Evolutionary conservation across 164 flowering plant genomes (phyloP).

Genomic region (Nymphaea colorata): DNA sequence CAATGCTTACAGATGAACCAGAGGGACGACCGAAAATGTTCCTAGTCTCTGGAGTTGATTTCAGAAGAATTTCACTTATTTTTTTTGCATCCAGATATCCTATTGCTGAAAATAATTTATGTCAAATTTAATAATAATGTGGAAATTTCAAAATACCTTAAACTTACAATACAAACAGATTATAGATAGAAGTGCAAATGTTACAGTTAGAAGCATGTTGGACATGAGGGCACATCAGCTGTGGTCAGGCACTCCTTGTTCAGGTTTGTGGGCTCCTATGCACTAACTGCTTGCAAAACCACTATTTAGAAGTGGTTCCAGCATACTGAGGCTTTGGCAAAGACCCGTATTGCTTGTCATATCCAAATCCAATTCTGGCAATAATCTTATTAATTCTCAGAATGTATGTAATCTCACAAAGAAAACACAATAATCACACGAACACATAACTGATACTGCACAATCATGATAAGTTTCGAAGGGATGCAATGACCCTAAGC

Average conservation of each 20-base stretch:
- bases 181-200: not conserved
- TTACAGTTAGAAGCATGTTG: not conserved
- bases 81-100: slow-evolving; percentile 79
- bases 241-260: not conserved
- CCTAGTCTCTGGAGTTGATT: slow-evolving; percentile 72
- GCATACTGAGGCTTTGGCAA: too few relatives aligned
- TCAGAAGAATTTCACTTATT: slow-evolving; percentile 67
- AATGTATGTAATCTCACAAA: too few relatives aligned
- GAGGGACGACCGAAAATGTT: slow-evolving; percentile 92
- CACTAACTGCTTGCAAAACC: not conserved
- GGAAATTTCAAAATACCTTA: not conserved
- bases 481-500: too few relatives aligned
- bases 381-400: too few relatives aligned
- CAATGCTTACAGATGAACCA: slow-evolving; percentile 81
- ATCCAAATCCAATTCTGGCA: too few relatives aligned
- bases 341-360: too few relatives aligned
- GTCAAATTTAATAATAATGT: not conserved
- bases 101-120: slow-evolving; percentile 39
- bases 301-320: not conserved
- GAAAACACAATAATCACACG: too few relatives aligned
- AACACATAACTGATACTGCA: too few relatives aligned
- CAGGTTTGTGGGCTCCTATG: not conserved
- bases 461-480: too few relatives aligned
- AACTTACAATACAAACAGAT: not conserved
- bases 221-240: not conserved